These are phyloP conservation scores for Geotrichum bryndzae DNA, from an alignment of 1,139 yeast genomes.

Conservation along the genomic window DNA sequence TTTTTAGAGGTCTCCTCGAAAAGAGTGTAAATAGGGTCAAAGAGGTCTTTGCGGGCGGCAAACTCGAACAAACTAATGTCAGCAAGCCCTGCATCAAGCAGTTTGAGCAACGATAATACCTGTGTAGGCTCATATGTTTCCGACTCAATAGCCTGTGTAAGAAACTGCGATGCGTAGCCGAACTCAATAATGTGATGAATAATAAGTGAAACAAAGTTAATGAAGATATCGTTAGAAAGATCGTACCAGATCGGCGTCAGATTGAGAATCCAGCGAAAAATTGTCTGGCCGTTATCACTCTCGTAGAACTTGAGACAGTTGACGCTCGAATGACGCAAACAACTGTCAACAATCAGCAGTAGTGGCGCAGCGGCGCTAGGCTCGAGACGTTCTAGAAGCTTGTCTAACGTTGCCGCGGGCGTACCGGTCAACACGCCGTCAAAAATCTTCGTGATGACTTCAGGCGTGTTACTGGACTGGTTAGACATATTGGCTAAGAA, in stretches of 20 bases:
- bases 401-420: neutral
- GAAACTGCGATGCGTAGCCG: constrained; percentile 19
- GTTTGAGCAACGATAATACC: constrained; percentile 23
- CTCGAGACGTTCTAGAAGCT: neutral
- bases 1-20: constrained; percentile 13
- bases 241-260: constrained; percentile 23
- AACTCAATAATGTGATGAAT: constrained; percentile 12
- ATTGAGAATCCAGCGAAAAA: constrained; percentile 20
- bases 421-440: constrained; percentile 4
- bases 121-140: constrained; percentile 15
- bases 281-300: constrained; percentile 15
- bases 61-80: constrained; percentile 4
- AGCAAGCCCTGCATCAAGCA: constrained; percentile 22
- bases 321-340: constrained; percentile 1
- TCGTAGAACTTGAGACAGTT: constrained; percentile 14
- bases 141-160: constrained; percentile 16
- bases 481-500: constrained; percentile 22
- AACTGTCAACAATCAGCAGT: constrained; percentile 10
- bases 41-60: constrained; percentile 3
- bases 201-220: constrained; percentile 17
- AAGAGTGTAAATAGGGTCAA: constrained; percentile 7
- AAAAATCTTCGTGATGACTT: constrained; percentile 7
- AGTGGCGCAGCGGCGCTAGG: constrained; percentile 13
- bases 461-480: constrained; percentile 3
- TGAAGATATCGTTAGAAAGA: constrained; percentile 14